Evolutionary conservation across 1,284 basidiomycete species (phyloP), one percentile per base, ranked within the genome.

Genomic region (Anthracocystis setariae): DNA sequence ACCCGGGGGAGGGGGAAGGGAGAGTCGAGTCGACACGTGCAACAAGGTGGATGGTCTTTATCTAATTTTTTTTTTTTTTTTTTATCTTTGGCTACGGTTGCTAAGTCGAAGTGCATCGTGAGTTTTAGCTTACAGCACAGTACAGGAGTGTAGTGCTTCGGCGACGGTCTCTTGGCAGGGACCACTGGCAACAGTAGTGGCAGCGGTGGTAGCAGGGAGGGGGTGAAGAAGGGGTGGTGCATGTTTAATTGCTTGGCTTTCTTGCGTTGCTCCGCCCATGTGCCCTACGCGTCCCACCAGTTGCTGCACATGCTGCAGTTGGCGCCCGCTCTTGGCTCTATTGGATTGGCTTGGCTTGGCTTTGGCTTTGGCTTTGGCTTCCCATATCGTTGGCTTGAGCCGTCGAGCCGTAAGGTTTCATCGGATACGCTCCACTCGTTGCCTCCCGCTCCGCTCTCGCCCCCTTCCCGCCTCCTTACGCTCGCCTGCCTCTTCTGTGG

Each of bases 71-170:
- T n/a, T n/a, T n/a, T n/a, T n/a, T n/a, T n/a, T n/a, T n/a, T n/a
- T n/a, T n/a, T n/a, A 29, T 50, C 42, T 38, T 50, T 50, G 48
- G 48, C 48, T 42, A 5, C 10, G 17, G 5, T 46, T 8, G 29
- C 29, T 12, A 29, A 29, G 29, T 39, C 29, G 29, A 29, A 12
- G 29, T 29, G 29, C 29, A 25, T 43, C 42, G 24, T 43, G 42
- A 43, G 38, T 29, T 29, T n/a, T 29, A 12, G 29, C 32, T 20
- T 18, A 17, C 46, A n/a, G n/a, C n/a, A n/a, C n/a, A n/a, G n/a
- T n/a, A n/a, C n/a, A n/a, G n/a, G n/a, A n/a, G n/a, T n/a, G n/a
- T n/a, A n/a, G n/a, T n/a, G n/a, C 33, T 39, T 39, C 5, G 38
- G 38, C 38, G 18, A 29, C n/a, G n/a, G 29, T n/a, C 46, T 33